Conservation (phyloP, 768 basidiomycete species). For the Lactarius tabidus region DNA sequence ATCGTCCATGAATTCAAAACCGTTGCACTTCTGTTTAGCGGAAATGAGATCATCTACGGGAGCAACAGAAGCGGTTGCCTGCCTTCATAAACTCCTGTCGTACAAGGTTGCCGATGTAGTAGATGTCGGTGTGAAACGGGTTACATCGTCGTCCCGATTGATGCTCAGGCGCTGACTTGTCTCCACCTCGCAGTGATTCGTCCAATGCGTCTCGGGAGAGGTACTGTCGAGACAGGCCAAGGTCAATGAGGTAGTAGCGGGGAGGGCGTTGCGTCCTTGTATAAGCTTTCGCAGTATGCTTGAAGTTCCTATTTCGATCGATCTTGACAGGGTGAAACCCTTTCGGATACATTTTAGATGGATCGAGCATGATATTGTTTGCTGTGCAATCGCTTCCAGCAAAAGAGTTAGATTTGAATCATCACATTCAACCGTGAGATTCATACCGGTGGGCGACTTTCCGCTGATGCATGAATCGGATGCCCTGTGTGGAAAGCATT, state of each 20-base stretch:
- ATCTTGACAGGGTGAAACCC: slow-evolving; percentile 31
- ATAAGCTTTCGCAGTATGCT: slow-evolving; percentile 25
- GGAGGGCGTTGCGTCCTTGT: slow-evolving; percentile 29
- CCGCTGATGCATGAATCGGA: slow-evolving; percentile 29
- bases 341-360: slow-evolving; percentile 29
- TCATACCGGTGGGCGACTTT: slow-evolving; percentile 33
- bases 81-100: slow-evolving; percentile 31
- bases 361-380: slow-evolving; percentile 31
- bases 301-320: slow-evolving; percentile 26
- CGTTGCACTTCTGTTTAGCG: slow-evolving; percentile 24
- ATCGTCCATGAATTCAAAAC: slow-evolving; percentile 29
- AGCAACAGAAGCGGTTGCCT: background rate
- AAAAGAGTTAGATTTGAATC: background rate
- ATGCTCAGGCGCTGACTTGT: slow-evolving; percentile 39
- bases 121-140: slow-evolving; percentile 37
- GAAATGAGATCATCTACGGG: background rate
- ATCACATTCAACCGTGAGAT: background rate
- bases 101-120: slow-evolving; percentile 36
- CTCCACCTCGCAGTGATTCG: slow-evolving; percentile 38
- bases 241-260: slow-evolving; percentile 32
- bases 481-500: slow-evolving; percentile 22
- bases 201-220: slow-evolving; percentile 30
- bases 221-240: slow-evolving; percentile 30
- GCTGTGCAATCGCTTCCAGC: slow-evolving; percentile 22
- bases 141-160: slow-evolving; percentile 25